Evolutionary conservation across 495 filamentous ascomycete genomes (phyloP), one percentile per base, ranked within the genome.

Genomic region (Penicillium robsamsonii): DNA sequence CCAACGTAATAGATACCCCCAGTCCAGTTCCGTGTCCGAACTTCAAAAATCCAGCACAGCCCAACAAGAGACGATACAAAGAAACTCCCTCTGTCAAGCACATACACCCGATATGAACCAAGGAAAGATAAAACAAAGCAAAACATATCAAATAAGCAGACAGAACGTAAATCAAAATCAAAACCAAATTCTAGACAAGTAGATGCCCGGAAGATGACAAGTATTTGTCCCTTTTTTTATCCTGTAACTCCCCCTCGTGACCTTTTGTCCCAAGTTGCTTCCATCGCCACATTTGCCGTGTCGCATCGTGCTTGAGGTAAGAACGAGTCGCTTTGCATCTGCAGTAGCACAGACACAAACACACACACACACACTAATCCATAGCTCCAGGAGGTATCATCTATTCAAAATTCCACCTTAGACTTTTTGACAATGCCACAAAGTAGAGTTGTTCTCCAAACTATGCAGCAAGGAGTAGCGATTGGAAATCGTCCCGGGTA

Each of bases 1-100:
- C 31, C 41, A 37, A 37, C 33, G 18, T 24, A 54, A 45, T 53
- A 42, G 24, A 45, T 38, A 40, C 38, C 31, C 52, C 42, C 31
- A 25, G 37, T 41, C 24, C 49, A 40, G 31, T 25, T 46, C 42
- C 43, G 4, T 40, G 30, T 38, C 41, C 20, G 27, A 38, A 37
- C 17, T 29, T 12, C 31, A 31, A 33, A 46, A 46, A 40, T 15
- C 42, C 18, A 46, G 22, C 24, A 25, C 37, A 53, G 10, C 24
- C 22, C 8, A 51, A 30, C 47, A 50, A 38, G 8, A 42, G 35
- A 18, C 33, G 30, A 27, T 20, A 35, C 51, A 45, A 35, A 46
- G 41, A 44, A 53, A 53, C 51, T 46, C 51, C 40, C 18, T 13
- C 20, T 45, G 18, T 25, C 20, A 35, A 30, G 15, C 11, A 18